Base-by-base conservation (phyloP, 768 basidiomycete genomes). In the Galerina sulciceps region DNA sequence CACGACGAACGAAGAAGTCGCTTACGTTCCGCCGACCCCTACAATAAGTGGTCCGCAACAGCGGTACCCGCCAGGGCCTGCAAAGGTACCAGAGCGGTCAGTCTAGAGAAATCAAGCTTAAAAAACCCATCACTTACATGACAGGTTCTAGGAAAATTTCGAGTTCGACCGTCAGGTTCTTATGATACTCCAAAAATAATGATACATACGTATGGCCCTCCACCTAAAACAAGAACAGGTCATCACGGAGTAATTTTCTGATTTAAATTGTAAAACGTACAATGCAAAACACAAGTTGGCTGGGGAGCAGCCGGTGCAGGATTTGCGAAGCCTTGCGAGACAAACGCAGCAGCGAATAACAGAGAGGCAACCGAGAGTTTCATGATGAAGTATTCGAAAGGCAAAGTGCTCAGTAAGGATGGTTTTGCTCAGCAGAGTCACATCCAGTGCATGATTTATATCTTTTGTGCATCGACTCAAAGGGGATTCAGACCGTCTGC, bases 21-120 rank as follows among this genome's bases (percentile, higher is more conserved):
- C 62, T 57, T 54, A 63, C 62, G 58, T 62, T 62, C 61, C 61
- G 10, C 61, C 63, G 36, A 64, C 59, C 3, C 59, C 63, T 8
- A 17, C 55, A 36, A 58, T 22, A 15, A 64, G 36, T 15, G 63
- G 63, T 11, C 63, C 63, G 31, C 63, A 64, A 56, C 63, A 64
- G 53, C 59, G 55, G 15, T 40, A 64, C 11, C 49, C 56, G 35
- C 47, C 20, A 23, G 64, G 64, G 31, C 64, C 61, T 62, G 26
- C 26, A 31, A 31, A 5, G 8, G 8, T 8, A 31, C 26, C 26
- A 1, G 26, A 8, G 8, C 26, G 26, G 26, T 31, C 26, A 31
- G 26, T 31, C 26, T 31, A 8, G 8, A 31, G 26, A 5, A 4
- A 4, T 8, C 8, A 31, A 8, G 26, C 26, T 31, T 31, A 31